Conservation (phyloP, 257 asterid species). For the Gentiana straminea region DNA sequence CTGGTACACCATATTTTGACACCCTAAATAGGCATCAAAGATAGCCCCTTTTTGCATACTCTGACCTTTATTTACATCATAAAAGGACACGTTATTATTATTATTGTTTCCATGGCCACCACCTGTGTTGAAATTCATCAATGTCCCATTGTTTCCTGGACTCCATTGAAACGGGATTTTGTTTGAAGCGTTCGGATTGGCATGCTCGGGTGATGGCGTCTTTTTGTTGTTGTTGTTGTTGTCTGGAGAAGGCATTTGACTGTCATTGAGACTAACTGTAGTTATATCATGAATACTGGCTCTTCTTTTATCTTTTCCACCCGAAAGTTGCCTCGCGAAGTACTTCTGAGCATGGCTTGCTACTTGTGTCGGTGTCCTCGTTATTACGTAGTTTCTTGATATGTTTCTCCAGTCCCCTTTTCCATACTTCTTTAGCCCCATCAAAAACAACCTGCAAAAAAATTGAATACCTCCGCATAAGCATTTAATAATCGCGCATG, state of each 20-base stretch:
- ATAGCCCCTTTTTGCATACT: constrained; percentile 33
- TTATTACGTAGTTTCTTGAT: constrained; percentile 71
- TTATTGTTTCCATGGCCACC: constrained; percentile 17
- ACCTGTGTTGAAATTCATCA: constrained; percentile 31
- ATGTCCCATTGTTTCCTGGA: constrained; percentile 28
- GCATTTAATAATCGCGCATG: too few species aligned
- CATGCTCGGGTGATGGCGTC: constrained; percentile 35
- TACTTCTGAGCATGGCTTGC: constrained; percentile 99
- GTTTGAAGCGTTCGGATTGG: constrained; percentile 22
- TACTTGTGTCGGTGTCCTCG: constrained; percentile 93
- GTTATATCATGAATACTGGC: constrained; percentile 97
- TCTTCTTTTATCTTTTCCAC: constrained; percentile 84
- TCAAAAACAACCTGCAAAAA: constrained; percentile 54
- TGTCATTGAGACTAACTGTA: constrained; percentile 52
- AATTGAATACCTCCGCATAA: too few species aligned
- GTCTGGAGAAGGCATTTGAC: constrained; percentile 44
- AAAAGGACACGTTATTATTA: constrained; percentile 16
- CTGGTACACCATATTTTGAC: constrained; percentile 54
- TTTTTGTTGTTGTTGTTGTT: constrained; percentile 4
- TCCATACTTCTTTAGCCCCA: constrained; percentile 94
- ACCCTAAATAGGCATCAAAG: constrained; percentile 40
- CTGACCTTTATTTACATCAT: constrained; percentile 36
- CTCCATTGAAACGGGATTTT: constrained; percentile 52
- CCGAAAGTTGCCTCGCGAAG: constrained; percentile 79
- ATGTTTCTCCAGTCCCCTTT: constrained; percentile 99